phyloP scores from a whole-genome alignment of 2,329 filamentous ascomycete species.

The Cladosporium sp. region DNA sequence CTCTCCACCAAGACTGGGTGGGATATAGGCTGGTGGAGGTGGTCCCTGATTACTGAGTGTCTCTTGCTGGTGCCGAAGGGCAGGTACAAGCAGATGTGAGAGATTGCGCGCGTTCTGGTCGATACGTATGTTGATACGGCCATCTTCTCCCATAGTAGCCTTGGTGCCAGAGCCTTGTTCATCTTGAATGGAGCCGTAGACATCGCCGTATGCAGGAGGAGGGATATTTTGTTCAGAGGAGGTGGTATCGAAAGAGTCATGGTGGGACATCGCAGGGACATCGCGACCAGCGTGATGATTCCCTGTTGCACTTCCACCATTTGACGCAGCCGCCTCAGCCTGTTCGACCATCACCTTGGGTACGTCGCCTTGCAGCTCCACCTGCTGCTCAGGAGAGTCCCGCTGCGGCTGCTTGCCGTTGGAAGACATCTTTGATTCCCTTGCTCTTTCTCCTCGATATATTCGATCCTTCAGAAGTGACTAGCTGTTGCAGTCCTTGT shows the following conservation, averaged over 20 bases:
- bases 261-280: constrained; percentile 7
- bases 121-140: constrained; percentile 75
- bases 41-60: constrained; percentile 45
- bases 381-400: background rate
- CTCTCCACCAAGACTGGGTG: constrained; percentile 64
- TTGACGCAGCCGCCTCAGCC: constrained; percentile 24
- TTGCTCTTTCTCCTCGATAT: background rate
- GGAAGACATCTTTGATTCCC: background rate
- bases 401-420: constrained; percentile 5
- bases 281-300: constrained; percentile 13
- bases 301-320: constrained; percentile 15
- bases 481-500: background rate
- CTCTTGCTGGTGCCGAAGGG: constrained; percentile 54
- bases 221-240: constrained; percentile 26
- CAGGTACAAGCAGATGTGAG: constrained; percentile 63
- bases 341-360: constrained; percentile 26
- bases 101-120: constrained; percentile 64
- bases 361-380: constrained; percentile 13
- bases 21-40: constrained; percentile 64
- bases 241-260: constrained; percentile 1
- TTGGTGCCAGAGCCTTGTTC: constrained; percentile 38
- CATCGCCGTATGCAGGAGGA: constrained; percentile 37
- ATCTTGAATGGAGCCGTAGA: constrained; percentile 34
- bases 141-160: constrained; percentile 54
- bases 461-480: background rate